These are phyloP conservation scores for Crithidia expoeki DNA, from an alignment of 208 protist species.

Conservation along the genomic window DNA sequence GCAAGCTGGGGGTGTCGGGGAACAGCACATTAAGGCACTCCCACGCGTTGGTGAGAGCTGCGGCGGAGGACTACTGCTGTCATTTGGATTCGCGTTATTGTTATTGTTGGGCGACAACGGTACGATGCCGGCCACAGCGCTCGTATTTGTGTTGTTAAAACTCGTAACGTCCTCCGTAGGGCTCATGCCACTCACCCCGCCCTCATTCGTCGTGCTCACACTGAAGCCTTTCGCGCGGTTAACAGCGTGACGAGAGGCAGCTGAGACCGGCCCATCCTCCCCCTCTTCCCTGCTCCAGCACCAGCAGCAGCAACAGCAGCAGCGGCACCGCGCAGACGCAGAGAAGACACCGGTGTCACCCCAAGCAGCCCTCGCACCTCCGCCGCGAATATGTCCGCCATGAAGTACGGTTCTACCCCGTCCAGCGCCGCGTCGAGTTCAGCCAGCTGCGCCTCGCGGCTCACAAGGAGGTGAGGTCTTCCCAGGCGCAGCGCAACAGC, in stretches of 20 bases:
- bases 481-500: constrained; percentile 83
- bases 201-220: not conserved
- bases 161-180: no score
- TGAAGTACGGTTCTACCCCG: constrained; percentile 50
- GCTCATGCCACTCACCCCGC: not conserved
- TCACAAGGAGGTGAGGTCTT: constrained; percentile 75
- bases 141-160: not conserved
- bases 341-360: constrained; percentile 50
- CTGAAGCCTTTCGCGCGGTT: not conserved
- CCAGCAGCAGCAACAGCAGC: not conserved
- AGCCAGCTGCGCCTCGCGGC: constrained; percentile 67
- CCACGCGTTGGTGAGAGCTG: constrained; percentile 55
- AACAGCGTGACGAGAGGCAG: not conserved
- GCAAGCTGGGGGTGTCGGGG: constrained; percentile 71
- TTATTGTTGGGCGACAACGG: no score
- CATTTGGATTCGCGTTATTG: no score
- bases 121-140: not conserved
- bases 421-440: constrained; percentile 58
- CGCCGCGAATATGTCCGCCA: constrained; percentile 75
- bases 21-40: constrained; percentile 66
- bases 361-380: constrained; percentile 64
- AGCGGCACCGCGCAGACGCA: constrained; percentile 19
- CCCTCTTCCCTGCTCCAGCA: not conserved
- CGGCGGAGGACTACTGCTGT: not conserved
- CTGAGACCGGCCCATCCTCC: not conserved